Evolutionary conservation across 371 early-diverging fungal species (phyloP), one percentile per base, ranked within the genome.

Genomic region (Mucor racemosus): DNA sequence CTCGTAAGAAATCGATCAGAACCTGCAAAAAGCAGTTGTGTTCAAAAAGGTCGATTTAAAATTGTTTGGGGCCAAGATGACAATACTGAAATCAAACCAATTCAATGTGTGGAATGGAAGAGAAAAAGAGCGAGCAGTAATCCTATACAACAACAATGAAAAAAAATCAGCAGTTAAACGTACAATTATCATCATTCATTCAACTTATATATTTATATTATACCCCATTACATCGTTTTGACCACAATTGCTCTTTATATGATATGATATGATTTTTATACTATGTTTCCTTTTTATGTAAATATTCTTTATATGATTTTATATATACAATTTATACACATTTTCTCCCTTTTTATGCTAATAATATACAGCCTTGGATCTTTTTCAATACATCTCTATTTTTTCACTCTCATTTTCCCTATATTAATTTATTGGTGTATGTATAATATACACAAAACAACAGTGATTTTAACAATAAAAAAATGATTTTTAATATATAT

Each of bases 41-140:
- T 78, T 40, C 76, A 69, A 40, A 78, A 76, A 58, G 81, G 81
- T n/a, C 68, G 81, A 41, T 80, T 80, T 66, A 72, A 76, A 42
- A 80, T 80, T 26, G 68, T 76, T 5, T 59, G 76, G 33, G 81
- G 81, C 19, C 58, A 67, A 13, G 68, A 70, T 11, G 62, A 68
- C 10, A 38, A 68, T 33, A 44, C 53, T 17, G 34, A 61, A 14
- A 44, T 61, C 7, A 40, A 35, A 39, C 60, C 62, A 42, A 55
- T 41, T 39, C 62, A 66, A 36, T 66, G 63, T 35, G 64, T 73
- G n/a, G 74, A 73, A 60, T 73, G 74, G 74, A 73, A 73, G 31
- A 53, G 71, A 35, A 73, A 69, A 57, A 62, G 72, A 62, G 35
- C 60, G 13, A 53, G 71, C 14, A 65, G 50, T 34, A 38, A 38